Evolutionary conservation across 371 early-diverging fungal genomes (phyloP), one percentile per base, ranked within the genome.

Genomic region (Phascolomyces articulosus): DNA sequence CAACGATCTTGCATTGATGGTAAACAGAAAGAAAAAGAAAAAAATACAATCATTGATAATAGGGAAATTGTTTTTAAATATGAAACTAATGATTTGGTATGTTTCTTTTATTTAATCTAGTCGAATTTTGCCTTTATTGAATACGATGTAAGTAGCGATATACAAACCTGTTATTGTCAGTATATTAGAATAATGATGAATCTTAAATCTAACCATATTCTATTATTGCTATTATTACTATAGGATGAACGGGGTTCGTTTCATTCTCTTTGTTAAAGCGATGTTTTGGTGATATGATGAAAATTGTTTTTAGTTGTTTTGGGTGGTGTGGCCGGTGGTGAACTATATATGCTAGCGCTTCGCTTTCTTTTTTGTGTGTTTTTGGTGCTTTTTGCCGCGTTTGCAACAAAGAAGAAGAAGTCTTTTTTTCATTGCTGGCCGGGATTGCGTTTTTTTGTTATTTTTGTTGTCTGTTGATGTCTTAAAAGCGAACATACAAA

Each of bases 51-150:
- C 9, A 34, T 34, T 9, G 6, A 34, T 34, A 34, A 8, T 18
- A 13, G 44, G 13, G 38, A 38, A 38, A 38, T 13, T 38, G 4
- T 40, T 49, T 54, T 11, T 1, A 18, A 44, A 4, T 44, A 23
- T 54, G 10, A 34, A 34, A 1, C 11, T 9, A 34, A 34, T 2
- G 6, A 6, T 34, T 11, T 9, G 6, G 9, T 34, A 9, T 34
- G 34, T 34, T 34, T 9, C 11, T 34, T 34, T 1, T 34, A 41
- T 2, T 38, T 18, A 11, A 26, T 4, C 6, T 28, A 65, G 65
- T 24, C 56, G 3, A 48, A 62, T 40, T 66, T 56, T 40, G 67
- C 61, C 20, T 66, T 66, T 48, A 55, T 66, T 47, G 67, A 66
- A 66, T 66, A 60, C 47, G 61, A 61, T 55, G 67, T 66, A 66